These are phyloP conservation scores for Acorus calamus DNA, from an alignment of 106 monocot genomes.

Conservation along the genomic window DNA sequence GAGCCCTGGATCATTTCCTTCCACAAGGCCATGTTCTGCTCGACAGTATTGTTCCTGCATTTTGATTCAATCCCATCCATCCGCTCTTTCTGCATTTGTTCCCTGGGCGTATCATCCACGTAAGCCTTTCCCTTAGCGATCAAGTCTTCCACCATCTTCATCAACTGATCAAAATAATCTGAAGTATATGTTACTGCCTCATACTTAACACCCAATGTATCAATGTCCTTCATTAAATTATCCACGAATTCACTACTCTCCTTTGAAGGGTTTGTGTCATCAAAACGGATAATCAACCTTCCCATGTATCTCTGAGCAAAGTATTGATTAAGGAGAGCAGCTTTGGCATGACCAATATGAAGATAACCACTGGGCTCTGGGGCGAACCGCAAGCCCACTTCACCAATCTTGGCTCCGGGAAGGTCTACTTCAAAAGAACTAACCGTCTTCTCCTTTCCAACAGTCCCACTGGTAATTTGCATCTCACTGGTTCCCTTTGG, in stretches of 20 bases:
- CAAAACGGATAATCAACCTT: conserved; percentile 71
- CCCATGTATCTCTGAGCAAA: conserved; percentile 80
- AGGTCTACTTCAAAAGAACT: conserved; percentile 73
- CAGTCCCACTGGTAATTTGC: conserved; percentile 15
- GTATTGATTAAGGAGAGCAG: conserved; percentile 85
- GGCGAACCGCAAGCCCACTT: conserved; percentile 92
- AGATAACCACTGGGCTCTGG: conserved; percentile 97
- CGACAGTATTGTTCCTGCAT: conserved; percentile 56
- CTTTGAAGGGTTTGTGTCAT: conserved; percentile 97
- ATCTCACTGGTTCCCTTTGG: conserved; percentile 20
- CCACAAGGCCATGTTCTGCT: conserved; percentile 76
- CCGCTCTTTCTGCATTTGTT: conserved; percentile 90
- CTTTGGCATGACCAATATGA: conserved; percentile 95
- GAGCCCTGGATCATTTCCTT: conserved; percentile 87
- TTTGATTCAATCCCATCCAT: conserved; percentile 97
- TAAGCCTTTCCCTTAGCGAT: conserved; percentile 78
- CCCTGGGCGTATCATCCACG: conserved; percentile 89
- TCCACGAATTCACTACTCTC: conserved; percentile 96
- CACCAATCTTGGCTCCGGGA: conserved; percentile 75
- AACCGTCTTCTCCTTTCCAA: conserved; percentile 26
- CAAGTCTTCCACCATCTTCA: conserved; percentile 82
- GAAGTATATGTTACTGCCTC: conserved; percentile 83
- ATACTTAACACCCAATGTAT: conserved; percentile 81
- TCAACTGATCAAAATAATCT: conserved; percentile 63
- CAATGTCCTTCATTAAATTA: conserved; percentile 70